Conservation (phyloP, 2,329 filamentous ascomycete species). For the Diatrype stigma region DNA sequence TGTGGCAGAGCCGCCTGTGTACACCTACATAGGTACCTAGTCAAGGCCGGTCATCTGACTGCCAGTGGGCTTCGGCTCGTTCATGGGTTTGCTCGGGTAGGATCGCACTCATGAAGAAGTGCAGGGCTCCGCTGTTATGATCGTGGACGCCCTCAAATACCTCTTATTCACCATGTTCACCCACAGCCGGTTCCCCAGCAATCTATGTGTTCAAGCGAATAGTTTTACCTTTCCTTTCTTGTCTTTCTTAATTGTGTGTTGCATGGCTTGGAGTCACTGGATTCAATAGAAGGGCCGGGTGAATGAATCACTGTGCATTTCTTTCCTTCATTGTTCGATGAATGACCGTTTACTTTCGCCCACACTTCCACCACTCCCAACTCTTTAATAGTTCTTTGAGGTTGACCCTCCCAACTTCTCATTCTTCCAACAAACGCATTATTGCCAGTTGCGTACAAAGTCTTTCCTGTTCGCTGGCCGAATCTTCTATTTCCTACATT, state of each 20-base stretch:
- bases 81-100: neutral
- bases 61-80: no score
- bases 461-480: neutral
- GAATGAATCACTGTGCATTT: slow-evolving; percentile 11
- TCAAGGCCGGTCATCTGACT: neutral
- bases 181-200: slow-evolving; percentile 1
- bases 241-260: slow-evolving; percentile 5
- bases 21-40: no score
- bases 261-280: slow-evolving; percentile 12
- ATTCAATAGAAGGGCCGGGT: slow-evolving; percentile 13
- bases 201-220: slow-evolving; percentile 2
- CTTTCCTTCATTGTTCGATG: slow-evolving; percentile 14
- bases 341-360: slow-evolving; percentile 4
- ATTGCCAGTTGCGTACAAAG: neutral
- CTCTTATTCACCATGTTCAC: neutral
- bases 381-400: slow-evolving; percentile 7
- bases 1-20: slow-evolving; percentile 13
- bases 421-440: neutral
- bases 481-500: neutral
- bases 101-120: neutral
- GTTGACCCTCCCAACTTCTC: neutral
- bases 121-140: neutral
- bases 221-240: slow-evolving; percentile 5
- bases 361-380: slow-evolving; percentile 5
- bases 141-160: neutral